These are phyloP conservation scores for Fragosphaeria purpurea DNA, from an alignment of 2,329 filamentous ascomycete genomes.

Conservation along the genomic window DNA sequence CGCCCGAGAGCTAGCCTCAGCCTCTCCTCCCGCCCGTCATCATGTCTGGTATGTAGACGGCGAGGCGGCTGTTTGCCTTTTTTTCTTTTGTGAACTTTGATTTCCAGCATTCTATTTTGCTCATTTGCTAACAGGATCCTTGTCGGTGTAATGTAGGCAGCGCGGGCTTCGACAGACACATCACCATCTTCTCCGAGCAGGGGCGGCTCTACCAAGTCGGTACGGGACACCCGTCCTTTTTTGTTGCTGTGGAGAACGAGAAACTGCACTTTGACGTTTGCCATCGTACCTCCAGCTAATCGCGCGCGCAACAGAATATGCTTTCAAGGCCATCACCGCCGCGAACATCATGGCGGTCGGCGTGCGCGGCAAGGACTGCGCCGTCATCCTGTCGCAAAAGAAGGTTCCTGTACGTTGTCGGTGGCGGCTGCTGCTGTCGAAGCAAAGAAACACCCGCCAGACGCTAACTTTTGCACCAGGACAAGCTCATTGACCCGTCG, in stretches of 20 bases:
- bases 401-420: constrained; percentile 80
- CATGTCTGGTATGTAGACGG: constrained; percentile 40
- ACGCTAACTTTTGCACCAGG: constrained; percentile 41
- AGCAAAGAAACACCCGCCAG: background rate
- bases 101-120: too few species aligned
- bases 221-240: constrained; percentile 40
- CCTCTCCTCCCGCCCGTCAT: constrained; percentile 20
- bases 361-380: constrained; percentile 91
- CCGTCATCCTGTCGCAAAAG: constrained; percentile 96
- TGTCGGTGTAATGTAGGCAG: constrained; percentile 42
- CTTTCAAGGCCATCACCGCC: constrained; percentile 98
- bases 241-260: too few species aligned
- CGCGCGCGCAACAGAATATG: constrained; percentile 65
- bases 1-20: background rate
- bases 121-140: background rate
- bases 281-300: too few species aligned
- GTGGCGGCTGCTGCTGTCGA: constrained; percentile 1
- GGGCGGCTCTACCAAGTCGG: constrained; percentile 98
- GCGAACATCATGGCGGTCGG: constrained; percentile 98
- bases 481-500: constrained; percentile 96
- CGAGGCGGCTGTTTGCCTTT: too few species aligned
- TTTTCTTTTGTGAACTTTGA: too few species aligned
- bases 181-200: constrained; percentile 99
- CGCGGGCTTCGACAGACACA: constrained; percentile 94
- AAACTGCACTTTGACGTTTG: too few species aligned